These are phyloP conservation scores for Psilocybe sp. DNA, from an alignment of 768 basidiomycete genomes.

Conservation along the genomic window DNA sequence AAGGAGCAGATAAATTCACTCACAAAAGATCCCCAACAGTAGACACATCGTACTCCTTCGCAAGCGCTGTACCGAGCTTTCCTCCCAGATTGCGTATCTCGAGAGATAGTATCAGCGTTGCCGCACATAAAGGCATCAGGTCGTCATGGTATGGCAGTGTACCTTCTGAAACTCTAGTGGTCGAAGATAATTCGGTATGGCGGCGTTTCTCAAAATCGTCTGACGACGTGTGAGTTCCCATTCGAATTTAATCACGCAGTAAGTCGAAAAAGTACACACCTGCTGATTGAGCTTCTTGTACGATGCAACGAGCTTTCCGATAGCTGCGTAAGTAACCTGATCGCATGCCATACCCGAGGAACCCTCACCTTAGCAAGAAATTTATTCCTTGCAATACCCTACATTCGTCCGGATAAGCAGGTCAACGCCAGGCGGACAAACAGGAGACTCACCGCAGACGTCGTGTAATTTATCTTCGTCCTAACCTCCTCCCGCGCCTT, in stretches of 20 bases:
- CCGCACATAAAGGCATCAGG: background rate
- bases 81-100: conserved; percentile 95
- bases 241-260: background rate
- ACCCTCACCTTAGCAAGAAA: conserved; percentile 83
- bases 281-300: conserved; percentile 90
- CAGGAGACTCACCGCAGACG: conserved; percentile 68
- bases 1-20: conserved; percentile 24
- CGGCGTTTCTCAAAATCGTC: conserved; percentile 81
- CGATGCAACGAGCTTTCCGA: conserved; percentile 73
- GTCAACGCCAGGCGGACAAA: background rate
- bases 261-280: conserved; percentile 34
- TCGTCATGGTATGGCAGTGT: conserved; percentile 1
- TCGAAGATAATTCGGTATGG: conserved; percentile 80
- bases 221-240: conserved; percentile 24
- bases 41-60: conserved; percentile 83
- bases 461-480: conserved; percentile 83
- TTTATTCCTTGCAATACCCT: conserved; percentile 93
- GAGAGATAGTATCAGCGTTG: background rate
- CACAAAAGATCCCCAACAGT: conserved; percentile 91
- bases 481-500: conserved; percentile 67
- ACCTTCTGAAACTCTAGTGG: conserved; percentile 91
- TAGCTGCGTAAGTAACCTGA: background rate
- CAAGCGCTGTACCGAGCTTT: conserved; percentile 86
- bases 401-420: background rate
- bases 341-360: background rate